These are phyloP conservation scores for Leccinum insolens DNA, from an alignment of 1,284 basidiomycete species.

Conservation along the genomic window DNA sequence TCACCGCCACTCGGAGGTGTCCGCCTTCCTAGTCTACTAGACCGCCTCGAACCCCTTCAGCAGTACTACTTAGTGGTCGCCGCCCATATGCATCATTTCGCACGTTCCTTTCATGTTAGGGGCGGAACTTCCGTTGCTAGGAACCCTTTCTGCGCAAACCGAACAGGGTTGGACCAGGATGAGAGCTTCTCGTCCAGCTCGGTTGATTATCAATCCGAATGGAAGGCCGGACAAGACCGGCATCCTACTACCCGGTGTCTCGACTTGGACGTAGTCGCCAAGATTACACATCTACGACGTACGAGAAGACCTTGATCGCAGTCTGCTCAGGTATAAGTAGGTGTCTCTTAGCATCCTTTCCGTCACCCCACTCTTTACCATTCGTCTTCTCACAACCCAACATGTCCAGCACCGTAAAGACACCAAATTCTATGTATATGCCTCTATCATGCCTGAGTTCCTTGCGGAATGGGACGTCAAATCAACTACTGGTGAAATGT, in stretches of 20 bases:
- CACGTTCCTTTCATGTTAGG: no score
- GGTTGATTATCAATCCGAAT: no score
- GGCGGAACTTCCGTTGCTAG: no score
- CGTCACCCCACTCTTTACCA: neutral
- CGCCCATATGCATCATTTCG: no score
- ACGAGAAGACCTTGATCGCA: neutral
- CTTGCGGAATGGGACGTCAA: neutral
- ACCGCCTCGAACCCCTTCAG: no score
- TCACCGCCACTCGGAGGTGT: no score
- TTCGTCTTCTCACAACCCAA: neutral
- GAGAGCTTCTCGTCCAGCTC: no score
- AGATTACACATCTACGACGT: neutral
- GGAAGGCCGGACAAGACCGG: no score
- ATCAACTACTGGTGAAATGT: neutral
- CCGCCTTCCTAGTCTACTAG: no score
- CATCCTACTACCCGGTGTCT: neutral
- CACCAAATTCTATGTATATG: neutral
- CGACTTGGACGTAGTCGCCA: neutral
- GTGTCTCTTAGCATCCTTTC: neutral
- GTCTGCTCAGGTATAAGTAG: neutral
- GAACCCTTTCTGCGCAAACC: no score
- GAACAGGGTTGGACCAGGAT: no score
- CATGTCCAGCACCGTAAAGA: neutral
- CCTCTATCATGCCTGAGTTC: neutral
- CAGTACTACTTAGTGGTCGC: no score